Evolutionary conservation across 1,284 basidiomycete species (phyloP).

Genomic region (Pulchroboletus neoregius): DNA sequence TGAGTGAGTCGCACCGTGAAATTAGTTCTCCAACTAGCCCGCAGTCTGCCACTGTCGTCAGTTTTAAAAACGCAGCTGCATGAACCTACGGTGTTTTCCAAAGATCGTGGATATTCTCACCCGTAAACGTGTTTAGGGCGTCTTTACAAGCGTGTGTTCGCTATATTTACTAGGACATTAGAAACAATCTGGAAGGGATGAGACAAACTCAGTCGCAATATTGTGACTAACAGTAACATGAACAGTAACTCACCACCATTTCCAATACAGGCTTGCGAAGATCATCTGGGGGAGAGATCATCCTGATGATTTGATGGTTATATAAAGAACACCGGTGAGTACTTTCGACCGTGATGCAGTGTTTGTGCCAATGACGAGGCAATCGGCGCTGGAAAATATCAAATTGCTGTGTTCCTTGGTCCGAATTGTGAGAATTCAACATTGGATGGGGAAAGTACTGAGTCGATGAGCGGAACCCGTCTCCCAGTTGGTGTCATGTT

Average conservation of each 20-base stretch:
- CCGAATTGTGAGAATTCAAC: conserved; percentile 10
- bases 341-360: conserved; percentile 3
- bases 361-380: not conserved
- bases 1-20: not conserved
- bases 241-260: not conserved
- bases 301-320: conserved; percentile 1
- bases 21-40: not conserved
- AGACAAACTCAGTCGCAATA: not conserved
- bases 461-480: conserved; percentile 5
- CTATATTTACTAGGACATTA: not conserved
- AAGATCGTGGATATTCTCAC: not conserved
- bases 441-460: not conserved
- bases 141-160: not conserved
- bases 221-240: too few species aligned
- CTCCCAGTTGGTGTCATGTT: conserved; percentile 1
- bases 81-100: not conserved
- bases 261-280: conserved; percentile 2
- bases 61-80: not conserved
- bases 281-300: conserved; percentile 1
- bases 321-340: conserved; percentile 6
- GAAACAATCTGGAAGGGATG: conserved; percentile 2
- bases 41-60: not conserved
- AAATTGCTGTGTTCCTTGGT: conserved; percentile 9
- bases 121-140: not conserved
- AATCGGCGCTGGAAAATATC: not conserved